These are phyloP conservation scores for Alnus rubra DNA, from an alignment of 306 rosid species.

Conservation along the genomic window DNA sequence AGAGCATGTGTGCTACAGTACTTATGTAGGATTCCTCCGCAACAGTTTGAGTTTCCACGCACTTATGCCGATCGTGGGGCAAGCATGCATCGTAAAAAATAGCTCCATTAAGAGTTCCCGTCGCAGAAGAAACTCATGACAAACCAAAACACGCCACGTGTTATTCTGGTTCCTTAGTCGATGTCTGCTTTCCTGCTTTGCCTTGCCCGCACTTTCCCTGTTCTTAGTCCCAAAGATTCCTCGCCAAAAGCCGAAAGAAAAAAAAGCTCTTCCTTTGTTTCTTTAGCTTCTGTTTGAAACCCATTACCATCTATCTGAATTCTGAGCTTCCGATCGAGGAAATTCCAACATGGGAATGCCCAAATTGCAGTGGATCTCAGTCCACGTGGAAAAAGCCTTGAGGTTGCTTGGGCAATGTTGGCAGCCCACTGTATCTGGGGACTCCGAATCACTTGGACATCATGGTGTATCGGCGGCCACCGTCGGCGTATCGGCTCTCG, in stretches of 20 bases:
- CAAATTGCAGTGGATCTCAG: no score
- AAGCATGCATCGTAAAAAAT: no score
- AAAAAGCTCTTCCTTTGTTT: no score
- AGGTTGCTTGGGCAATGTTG: slow-evolving; percentile 50
- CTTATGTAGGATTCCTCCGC: no score
- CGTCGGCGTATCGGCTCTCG: slow-evolving; percentile 70
- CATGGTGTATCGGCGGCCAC: slow-evolving; percentile 60
- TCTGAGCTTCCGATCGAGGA: not conserved
- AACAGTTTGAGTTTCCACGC: no score
- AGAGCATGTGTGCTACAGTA: no score
- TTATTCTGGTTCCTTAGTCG: no score
- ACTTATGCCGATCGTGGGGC: no score
- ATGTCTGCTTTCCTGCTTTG: no score
- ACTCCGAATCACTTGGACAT: slow-evolving; percentile 44
- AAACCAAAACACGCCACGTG: no score
- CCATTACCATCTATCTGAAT: not conserved
- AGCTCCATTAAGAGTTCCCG: no score
- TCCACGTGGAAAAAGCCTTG: slow-evolving; percentile 37
- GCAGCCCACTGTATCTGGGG: slow-evolving; percentile 50
- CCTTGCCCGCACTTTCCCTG: not conserved
- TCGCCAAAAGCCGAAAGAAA: not conserved
- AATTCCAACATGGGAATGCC: slow-evolving; percentile 46
- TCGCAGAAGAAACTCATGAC: no score
- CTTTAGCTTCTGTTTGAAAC: not conserved
- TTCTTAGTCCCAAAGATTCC: slow-evolving; percentile 9